phyloP scores from a whole-genome alignment of 2,329 filamentous ascomycete genomes.

The Geoglossum cookeanum region DNA sequence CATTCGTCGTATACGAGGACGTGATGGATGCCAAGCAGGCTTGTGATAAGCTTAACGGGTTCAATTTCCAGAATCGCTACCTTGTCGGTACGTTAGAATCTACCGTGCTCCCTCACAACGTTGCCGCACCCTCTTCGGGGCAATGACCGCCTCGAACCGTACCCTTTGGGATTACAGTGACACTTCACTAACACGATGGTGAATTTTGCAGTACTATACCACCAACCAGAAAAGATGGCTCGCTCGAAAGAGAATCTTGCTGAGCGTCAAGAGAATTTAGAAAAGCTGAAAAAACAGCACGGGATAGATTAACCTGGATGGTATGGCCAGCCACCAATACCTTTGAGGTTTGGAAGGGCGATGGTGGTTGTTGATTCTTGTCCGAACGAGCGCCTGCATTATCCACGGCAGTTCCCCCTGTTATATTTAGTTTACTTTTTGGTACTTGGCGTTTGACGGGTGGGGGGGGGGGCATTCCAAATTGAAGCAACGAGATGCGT shows the following conservation, averaged over 20 bases:
- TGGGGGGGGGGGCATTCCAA: neutral
- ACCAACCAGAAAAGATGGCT: constrained; percentile 60
- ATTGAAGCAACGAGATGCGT: neutral
- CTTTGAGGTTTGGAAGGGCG: neutral
- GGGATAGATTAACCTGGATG: constrained; percentile 78
- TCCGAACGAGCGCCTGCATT: neutral
- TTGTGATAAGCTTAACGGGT: constrained; percentile 98
- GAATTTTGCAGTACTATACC: constrained; percentile 40
- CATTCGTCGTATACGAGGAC: constrained; percentile 98
- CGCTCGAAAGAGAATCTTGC: constrained; percentile 88
- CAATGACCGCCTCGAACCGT: neutral
- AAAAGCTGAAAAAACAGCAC: constrained; percentile 93
- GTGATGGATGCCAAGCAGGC: constrained; percentile 97
- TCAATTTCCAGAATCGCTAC: constrained; percentile 99
- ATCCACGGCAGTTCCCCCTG: neutral
- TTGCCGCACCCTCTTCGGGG: neutral
- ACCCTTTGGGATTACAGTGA: neutral
- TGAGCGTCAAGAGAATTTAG: constrained; percentile 88
- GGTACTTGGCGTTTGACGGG: neutral
- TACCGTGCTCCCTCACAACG: neutral
- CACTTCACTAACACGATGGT: neutral
- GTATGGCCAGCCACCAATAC: neutral
- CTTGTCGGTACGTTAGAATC: constrained; percentile 59
- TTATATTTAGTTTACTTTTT: neutral
- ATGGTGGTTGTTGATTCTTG: neutral